Evolutionary conservation across 371 early-diverging fungal species (phyloP).

Genomic region (Rhizomucor miehei): DNA sequence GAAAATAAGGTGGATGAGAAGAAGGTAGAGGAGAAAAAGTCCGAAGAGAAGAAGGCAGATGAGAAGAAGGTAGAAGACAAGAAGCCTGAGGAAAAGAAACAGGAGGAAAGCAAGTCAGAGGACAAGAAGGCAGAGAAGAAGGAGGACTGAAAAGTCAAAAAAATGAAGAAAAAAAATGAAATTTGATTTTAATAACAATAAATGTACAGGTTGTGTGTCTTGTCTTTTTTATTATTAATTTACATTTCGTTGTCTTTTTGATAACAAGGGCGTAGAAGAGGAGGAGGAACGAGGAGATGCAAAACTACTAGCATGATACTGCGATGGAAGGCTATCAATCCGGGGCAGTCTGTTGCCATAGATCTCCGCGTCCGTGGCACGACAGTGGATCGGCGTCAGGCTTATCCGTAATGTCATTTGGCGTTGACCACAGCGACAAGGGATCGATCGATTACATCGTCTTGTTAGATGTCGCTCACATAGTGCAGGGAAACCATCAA

Average conservation of each 20-base stretch:
- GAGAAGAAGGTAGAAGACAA: background rate
- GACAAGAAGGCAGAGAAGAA: background rate
- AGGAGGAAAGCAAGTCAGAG: background rate
- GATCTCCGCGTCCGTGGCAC: conserved; percentile 26
- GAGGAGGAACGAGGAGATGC: background rate
- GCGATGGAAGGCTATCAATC: background rate
- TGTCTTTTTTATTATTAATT: too few species aligned
- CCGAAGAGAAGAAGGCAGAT: conserved; percentile 4
- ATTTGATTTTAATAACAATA: background rate
- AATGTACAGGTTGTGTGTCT: background rate
- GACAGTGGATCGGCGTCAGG: conserved; percentile 28
- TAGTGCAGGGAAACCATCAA: conserved; percentile 7
- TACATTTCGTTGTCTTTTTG: background rate
- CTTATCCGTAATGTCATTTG: conserved; percentile 25
- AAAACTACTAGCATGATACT: background rate
- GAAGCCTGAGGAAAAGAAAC: conserved; percentile 1
- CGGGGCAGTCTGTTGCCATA: conserved; percentile 11
- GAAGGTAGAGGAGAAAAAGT: conserved; percentile 17
- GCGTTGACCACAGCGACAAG: conserved; percentile 8
- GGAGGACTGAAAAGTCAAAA: background rate
- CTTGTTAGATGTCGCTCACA: background rate
- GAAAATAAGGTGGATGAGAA: conserved; percentile 6
- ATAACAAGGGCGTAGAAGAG: background rate
- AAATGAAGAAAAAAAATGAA: background rate
- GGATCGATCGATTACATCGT: conserved; percentile 2